Conservation (phyloP, 1,139 yeast species). For the Suhomyces maxii region DNA sequence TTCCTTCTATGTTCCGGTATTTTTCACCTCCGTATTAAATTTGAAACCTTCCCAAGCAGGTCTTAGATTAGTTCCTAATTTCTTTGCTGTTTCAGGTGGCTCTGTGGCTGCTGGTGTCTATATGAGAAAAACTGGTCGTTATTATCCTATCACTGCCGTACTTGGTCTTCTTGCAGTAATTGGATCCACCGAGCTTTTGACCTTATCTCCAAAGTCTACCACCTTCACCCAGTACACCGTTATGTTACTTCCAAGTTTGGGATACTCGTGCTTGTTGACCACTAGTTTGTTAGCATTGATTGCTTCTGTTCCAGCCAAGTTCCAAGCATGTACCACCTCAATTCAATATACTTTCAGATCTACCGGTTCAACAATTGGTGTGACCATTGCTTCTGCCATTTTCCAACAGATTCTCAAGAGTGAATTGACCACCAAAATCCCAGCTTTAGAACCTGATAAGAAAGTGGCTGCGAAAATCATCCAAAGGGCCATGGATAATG, state of each 20-base stretch:
- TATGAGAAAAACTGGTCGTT: conserved; percentile 69
- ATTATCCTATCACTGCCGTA: conserved; percentile 49
- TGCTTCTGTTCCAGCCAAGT: conserved; percentile 24
- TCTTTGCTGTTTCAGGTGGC: conserved; percentile 68
- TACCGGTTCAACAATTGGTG: conserved; percentile 29
- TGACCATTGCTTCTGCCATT: conserved; percentile 23
- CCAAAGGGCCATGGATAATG: conserved; percentile 19
- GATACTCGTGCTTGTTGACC: conserved; percentile 24
- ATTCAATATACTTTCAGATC: conserved; percentile 28
- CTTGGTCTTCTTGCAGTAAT: conserved; percentile 46
- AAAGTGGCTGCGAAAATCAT: conserved; percentile 19
- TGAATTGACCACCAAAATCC: conserved; percentile 15
- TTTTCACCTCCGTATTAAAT: conserved; percentile 56
- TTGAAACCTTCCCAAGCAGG: conserved; percentile 63
- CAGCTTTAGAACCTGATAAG: conserved; percentile 22
- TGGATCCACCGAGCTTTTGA: conserved; percentile 45
- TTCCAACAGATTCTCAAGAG: conserved; percentile 20
- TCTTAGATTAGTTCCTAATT: conserved; percentile 60
- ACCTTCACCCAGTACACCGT: conserved; percentile 22
- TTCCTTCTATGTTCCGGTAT: conserved; percentile 65
- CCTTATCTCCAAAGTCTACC: conserved; percentile 45
- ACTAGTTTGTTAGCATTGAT: conserved; percentile 25
- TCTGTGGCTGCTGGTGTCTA: conserved; percentile 68
- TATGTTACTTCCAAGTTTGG: conserved; percentile 22
- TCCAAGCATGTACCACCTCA: conserved; percentile 27